Evolutionary conservation across 805 yeast genomes (phyloP).

Genomic region (Lachancea waltii): DNA sequence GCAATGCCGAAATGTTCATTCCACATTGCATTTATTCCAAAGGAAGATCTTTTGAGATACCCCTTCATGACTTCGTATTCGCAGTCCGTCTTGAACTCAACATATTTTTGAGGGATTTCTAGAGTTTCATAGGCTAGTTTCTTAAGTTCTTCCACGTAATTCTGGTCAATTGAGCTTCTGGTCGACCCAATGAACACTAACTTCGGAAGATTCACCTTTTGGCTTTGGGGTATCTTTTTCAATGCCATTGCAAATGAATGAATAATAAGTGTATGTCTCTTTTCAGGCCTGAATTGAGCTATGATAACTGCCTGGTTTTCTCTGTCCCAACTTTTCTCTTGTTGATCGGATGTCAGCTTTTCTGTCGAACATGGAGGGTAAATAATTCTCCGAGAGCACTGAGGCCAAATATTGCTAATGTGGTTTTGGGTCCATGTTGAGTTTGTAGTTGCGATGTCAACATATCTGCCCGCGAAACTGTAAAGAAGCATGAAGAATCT

Average conservation of each 20-base stretch:
- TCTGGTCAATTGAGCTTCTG: slow-evolving; percentile 59
- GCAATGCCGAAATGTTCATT: slow-evolving; percentile 98
- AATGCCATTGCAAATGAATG: slow-evolving; percentile 55
- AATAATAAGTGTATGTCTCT: slow-evolving; percentile 72
- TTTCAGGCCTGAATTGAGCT: slow-evolving; percentile 95
- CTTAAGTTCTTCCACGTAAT: slow-evolving; percentile 47
- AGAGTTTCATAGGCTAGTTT: slow-evolving; percentile 36
- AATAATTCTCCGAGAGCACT: slow-evolving; percentile 40
- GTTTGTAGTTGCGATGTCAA: slow-evolving; percentile 64
- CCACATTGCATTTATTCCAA: slow-evolving; percentile 97
- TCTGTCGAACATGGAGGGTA: slow-evolving; percentile 91
- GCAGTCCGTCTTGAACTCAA: slow-evolving; percentile 64
- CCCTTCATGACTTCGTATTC: slow-evolving; percentile 55
- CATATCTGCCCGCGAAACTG: slow-evolving; percentile 57
- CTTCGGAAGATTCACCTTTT: slow-evolving; percentile 37
- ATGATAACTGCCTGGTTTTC: slow-evolving; percentile 37
- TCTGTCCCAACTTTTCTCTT: slow-evolving; percentile 27
- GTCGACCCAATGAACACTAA: slow-evolving; percentile 80
- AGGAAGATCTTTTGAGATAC: slow-evolving; percentile 49
- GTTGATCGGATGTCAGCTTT: slow-evolving; percentile 32
- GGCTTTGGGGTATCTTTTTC: slow-evolving; percentile 9
- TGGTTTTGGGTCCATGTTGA: slow-evolving; percentile 91
- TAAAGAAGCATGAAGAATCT: slow-evolving; percentile 54
- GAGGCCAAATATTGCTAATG: slow-evolving; percentile 58
- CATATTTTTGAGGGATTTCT: slow-evolving; percentile 36